These are phyloP conservation scores for Mycena latifolia DNA, from an alignment of 768 basidiomycete species.

Conservation along the genomic window DNA sequence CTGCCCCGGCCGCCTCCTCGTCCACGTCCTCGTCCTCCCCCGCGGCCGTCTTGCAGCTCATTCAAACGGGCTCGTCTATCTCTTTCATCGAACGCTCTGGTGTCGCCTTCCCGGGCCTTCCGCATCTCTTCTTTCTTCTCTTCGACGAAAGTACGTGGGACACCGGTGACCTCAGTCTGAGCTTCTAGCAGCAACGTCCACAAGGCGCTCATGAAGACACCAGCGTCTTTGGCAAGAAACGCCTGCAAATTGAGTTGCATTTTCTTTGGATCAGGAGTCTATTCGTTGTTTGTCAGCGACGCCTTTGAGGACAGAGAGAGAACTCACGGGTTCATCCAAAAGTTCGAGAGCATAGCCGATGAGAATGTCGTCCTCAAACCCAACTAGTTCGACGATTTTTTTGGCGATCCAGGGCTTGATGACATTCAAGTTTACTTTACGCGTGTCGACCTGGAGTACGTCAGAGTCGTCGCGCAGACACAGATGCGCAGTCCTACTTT, in stretches of 20 bases:
- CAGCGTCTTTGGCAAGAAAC: slow-evolving; percentile 90
- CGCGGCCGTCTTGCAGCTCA: slow-evolving; percentile 73
- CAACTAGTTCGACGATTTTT: slow-evolving; percentile 90
- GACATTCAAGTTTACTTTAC: slow-evolving; percentile 93
- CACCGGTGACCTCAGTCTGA: slow-evolving; percentile 88
- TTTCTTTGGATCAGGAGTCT: slow-evolving; percentile 85
- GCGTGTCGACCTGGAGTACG: slow-evolving; percentile 83
- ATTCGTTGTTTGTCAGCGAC: background rate
- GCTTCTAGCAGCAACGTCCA: slow-evolving; percentile 97
- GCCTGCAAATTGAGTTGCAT: slow-evolving; percentile 97
- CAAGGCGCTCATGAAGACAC: slow-evolving; percentile 87
- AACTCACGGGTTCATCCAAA: slow-evolving; percentile 91
- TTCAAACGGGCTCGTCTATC: slow-evolving; percentile 78
- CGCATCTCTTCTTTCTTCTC: slow-evolving; percentile 94
- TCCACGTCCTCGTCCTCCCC: slow-evolving; percentile 68
- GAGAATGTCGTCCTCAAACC: slow-evolving; percentile 97
- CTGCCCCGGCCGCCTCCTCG: slow-evolving; percentile 69
- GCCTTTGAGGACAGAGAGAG: background rate
- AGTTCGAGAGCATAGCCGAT: slow-evolving; percentile 97
- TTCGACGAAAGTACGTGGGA: slow-evolving; percentile 91
- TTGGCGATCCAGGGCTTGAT: slow-evolving; percentile 97
- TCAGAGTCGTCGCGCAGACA: background rate
- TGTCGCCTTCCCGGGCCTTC: slow-evolving; percentile 72
- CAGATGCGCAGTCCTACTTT: slow-evolving; percentile 63
- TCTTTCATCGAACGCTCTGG: slow-evolving; percentile 74